Conservation (phyloP, 169 alveolate species). For the Babesia gibsoni region DNA sequence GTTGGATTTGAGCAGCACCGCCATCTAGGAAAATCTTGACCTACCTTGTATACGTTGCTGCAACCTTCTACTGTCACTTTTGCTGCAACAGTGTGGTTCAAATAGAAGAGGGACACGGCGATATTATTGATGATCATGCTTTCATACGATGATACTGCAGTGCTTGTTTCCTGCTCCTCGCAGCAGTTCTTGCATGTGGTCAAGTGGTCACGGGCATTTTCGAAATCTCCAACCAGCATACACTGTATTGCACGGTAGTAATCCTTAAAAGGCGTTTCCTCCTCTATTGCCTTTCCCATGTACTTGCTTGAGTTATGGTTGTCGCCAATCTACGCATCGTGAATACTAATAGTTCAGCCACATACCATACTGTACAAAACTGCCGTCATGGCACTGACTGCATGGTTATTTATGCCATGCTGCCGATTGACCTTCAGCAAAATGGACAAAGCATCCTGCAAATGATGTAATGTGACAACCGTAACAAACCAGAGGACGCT, state of each 20-base stretch:
- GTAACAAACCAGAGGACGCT: constrained; percentile 9
- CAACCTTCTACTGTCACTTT: constrained; percentile 15
- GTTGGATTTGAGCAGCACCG: background rate
- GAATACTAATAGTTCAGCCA: background rate
- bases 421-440: background rate
- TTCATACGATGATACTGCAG: constrained; percentile 14
- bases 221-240: constrained; percentile 24
- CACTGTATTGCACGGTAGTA: constrained; percentile 20
- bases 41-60: constrained; percentile 25
- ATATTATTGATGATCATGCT: constrained; percentile 25
- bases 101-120: constrained; percentile 36
- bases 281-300: constrained; percentile 16
- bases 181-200: background rate
- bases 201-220: constrained; percentile 7
- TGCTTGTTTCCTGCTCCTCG: background rate
- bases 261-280: background rate
- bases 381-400: constrained; percentile 25
- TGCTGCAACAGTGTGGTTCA: constrained; percentile 40
- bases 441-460: constrained; percentile 34
- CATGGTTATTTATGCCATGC: background rate
- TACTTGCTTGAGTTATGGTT: constrained; percentile 13
- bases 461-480: no score
- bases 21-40: background rate
- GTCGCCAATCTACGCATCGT: constrained; percentile 30
- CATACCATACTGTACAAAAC: constrained; percentile 39